Evolutionary conservation across 202 grass and related monocot genomes (phyloP).

Genomic region (Sporobolus alterniflorus): DNA sequence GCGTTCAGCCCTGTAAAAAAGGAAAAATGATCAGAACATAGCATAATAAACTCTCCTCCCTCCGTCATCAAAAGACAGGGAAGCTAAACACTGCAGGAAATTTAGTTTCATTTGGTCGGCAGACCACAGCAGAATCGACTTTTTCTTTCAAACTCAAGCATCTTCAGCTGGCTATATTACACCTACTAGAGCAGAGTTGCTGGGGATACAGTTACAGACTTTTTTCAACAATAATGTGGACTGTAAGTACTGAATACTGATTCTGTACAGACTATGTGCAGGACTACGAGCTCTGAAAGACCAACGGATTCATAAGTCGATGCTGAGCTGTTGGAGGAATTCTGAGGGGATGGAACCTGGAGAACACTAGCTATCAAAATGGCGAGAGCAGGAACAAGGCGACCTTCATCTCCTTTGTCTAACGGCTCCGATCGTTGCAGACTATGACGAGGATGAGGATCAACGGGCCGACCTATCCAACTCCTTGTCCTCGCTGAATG

Average conservation of each 20-base stretch:
- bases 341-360: background rate
- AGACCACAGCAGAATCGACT: background rate
- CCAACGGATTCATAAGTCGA: background rate
- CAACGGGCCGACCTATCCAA: constrained; percentile 35
- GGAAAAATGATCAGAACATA: too few relatives aligned
- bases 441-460: constrained; percentile 54
- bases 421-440: constrained; percentile 29
- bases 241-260: background rate
- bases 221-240: background rate
- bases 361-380: constrained; percentile 21
- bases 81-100: background rate
- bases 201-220: background rate
- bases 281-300: background rate
- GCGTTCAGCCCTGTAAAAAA: background rate
- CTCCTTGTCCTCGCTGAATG: constrained; percentile 85
- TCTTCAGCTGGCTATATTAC: background rate
- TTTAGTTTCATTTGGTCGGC: background rate
- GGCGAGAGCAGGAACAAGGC: background rate
- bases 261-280: constrained; percentile 30
- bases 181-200: background rate
- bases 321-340: background rate
- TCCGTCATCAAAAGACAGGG: background rate
- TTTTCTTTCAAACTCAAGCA: constrained; percentile 5
- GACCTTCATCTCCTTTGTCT: constrained; percentile 49
- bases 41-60: background rate